These are phyloP conservation scores for Tilletia walkeri DNA, from an alignment of 1,284 basidiomycete species.

Conservation along the genomic window DNA sequence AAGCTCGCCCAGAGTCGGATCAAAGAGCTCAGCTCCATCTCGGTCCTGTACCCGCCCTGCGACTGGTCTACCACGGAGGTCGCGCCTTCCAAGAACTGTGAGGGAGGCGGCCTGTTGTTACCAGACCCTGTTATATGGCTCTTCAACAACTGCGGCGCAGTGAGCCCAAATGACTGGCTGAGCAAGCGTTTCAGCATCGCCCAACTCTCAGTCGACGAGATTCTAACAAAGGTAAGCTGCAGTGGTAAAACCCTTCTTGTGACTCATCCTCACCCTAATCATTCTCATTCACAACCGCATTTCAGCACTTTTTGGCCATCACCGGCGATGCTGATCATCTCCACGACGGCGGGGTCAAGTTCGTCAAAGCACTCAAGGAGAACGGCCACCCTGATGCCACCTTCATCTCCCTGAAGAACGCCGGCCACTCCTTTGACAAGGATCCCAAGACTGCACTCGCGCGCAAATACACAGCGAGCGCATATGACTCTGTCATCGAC, in stretches of 20 bases:
- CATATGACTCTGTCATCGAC: conserved; percentile 27
- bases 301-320: conserved; percentile 31
- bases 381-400: conserved; percentile 23
- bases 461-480: conserved; percentile 26
- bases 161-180: conserved; percentile 22
- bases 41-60: conserved; percentile 18
- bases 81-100: conserved; percentile 20
- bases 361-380: conserved; percentile 33
- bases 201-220: not conserved
- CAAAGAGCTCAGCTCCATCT: conserved; percentile 32
- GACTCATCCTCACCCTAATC: not conserved
- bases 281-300: conserved; percentile 23
- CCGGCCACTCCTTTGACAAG: conserved; percentile 51
- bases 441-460: conserved; percentile 30
- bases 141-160: conserved; percentile 20
- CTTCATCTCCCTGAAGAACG: conserved; percentile 34
- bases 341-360: conserved; percentile 32
- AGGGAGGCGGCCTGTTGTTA: conserved; percentile 26
- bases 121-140: conserved; percentile 32
- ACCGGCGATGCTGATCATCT: conserved; percentile 41
- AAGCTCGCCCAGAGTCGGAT: conserved; percentile 34
- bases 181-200: conserved; percentile 27
- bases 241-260: not conserved
- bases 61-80: not conserved
- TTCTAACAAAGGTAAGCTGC: not conserved